These are phyloP conservation scores for Aspergillus bertholletiae DNA, from an alignment of 495 filamentous ascomycete genomes.

Conservation along the genomic window DNA sequence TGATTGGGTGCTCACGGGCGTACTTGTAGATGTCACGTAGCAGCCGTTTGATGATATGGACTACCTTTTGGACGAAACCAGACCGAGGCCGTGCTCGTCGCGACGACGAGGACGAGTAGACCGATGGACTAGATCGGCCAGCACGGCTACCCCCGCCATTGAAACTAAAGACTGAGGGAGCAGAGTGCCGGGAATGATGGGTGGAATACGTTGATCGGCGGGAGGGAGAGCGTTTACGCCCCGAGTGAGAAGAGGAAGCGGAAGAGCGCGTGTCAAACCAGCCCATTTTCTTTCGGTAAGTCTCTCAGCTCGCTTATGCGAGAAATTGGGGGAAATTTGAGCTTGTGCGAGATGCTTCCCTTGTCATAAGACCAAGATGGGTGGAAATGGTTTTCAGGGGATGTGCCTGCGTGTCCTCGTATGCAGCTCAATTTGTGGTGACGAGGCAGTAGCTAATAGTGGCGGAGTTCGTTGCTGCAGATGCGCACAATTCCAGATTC, in stretches of 20 bases:
- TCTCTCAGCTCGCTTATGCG: background rate
- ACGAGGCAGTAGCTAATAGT: slow-evolving; percentile 17
- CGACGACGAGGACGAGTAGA: slow-evolving; percentile 57
- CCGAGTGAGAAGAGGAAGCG: slow-evolving; percentile 21
- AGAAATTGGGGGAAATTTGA: background rate
- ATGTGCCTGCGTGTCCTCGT: slow-evolving; percentile 5
- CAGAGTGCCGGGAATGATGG: slow-evolving; percentile 38
- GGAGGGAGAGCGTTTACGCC: slow-evolving; percentile 35
- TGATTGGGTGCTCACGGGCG: slow-evolving; percentile 72
- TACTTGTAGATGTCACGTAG: slow-evolving; percentile 73
- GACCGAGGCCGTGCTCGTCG: slow-evolving; percentile 66
- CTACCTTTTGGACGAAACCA: slow-evolving; percentile 67
- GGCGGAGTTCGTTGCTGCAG: slow-evolving; percentile 27
- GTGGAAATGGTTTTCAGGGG: background rate
- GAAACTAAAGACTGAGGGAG: slow-evolving; percentile 52
- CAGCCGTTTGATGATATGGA: slow-evolving; percentile 67
- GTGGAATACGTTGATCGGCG: slow-evolving; percentile 38
- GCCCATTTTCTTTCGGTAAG: slow-evolving; percentile 37
- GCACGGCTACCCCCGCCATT: slow-evolving; percentile 29
- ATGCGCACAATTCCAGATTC: slow-evolving; percentile 25
- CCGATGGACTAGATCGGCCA: slow-evolving; percentile 40
- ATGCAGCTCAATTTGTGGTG: background rate
- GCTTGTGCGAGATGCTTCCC: no score
- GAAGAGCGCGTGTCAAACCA: slow-evolving; percentile 46
- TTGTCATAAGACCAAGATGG: background rate